Conservation (phyloP, 768 basidiomycete genomes). For the Trametes cubensis region DNA sequence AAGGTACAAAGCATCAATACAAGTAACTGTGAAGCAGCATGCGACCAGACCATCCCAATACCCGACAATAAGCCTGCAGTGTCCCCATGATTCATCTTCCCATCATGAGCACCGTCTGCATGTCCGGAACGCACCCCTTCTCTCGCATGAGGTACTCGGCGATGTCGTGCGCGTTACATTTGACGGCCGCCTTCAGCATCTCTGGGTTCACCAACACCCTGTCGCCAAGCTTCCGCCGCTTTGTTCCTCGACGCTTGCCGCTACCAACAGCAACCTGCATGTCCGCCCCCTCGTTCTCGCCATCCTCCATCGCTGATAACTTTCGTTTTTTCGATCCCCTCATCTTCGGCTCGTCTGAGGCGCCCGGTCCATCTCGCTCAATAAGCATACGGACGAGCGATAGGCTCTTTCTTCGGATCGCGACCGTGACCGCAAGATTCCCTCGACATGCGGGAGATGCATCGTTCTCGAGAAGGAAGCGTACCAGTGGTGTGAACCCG, state of each 20-base stretch:
- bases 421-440: constrained; percentile 70
- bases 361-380: constrained; percentile 47
- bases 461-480: constrained; percentile 68
- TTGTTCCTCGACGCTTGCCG: constrained; percentile 31
- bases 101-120: constrained; percentile 58
- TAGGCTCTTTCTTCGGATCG: constrained; percentile 72
- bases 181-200: constrained; percentile 71
- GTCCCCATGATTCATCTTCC: not conserved
- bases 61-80: not conserved
- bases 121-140: constrained; percentile 74
- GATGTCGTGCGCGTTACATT: constrained; percentile 66
- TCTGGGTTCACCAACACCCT: constrained; percentile 52
- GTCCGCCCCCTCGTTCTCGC: not conserved
- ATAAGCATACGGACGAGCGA: constrained; percentile 74
- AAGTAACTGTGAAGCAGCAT: not conserved
- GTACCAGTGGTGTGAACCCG: constrained; percentile 62
- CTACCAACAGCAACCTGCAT: not conserved
- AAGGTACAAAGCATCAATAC: constrained; percentile 1
- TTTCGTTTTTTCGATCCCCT: not conserved
- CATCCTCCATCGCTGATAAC: not conserved
- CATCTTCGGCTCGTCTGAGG: not conserved
- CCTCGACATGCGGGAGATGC: constrained; percentile 69
- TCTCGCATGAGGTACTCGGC: constrained; percentile 69
- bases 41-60: not conserved
- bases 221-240: constrained; percentile 62